A percentile compares a stretch with the other conserved stretches of the same genome.
These are phyloP conservation scores for Tieghemostelium lacteum DNA, from an alignment of 78 protist genomes.

Conservation along the genomic window DNA sequence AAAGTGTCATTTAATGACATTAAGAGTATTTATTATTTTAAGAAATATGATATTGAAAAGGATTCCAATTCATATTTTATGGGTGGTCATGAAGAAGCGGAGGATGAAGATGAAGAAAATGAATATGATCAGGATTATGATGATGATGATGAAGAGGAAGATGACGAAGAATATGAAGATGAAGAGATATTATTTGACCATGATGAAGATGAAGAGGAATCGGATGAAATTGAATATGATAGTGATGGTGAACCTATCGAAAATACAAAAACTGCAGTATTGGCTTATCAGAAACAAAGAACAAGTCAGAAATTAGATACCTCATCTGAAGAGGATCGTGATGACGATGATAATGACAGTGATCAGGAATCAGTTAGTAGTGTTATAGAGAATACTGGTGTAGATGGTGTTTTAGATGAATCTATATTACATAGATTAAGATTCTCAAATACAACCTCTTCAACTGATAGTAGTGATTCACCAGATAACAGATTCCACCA, in stretches of 20 bases:
- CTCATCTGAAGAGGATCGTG: conserved; percentile 5
- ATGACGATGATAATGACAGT: neutral
- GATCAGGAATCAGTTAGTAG: neutral
- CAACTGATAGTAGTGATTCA: too few species aligned
- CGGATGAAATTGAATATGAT: neutral
- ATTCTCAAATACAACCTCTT: neutral
- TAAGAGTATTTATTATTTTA: neutral
- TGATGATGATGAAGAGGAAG: too few species aligned
- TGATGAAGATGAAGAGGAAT: conserved; percentile 1
- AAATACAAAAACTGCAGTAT: neutral
- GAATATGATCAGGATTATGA: too few species aligned
- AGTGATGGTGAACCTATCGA: neutral
- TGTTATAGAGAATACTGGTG: neutral
- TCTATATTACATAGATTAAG: neutral
- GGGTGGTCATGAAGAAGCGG: neutral
- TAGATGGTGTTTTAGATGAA: neutral
- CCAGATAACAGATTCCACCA: too few species aligned
- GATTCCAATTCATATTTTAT: neutral
- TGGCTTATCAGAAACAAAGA: neutral
- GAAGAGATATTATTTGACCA: neutral
- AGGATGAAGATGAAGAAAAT: neutral
- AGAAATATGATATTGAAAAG: neutral
- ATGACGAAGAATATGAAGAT: neutral
- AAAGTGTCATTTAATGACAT: conserved; percentile 13
- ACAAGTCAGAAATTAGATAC: neutral